Evolutionary conservation across 2,329 filamentous ascomycete genomes (phyloP).

Genomic region (Penicillium thymicola): DNA sequence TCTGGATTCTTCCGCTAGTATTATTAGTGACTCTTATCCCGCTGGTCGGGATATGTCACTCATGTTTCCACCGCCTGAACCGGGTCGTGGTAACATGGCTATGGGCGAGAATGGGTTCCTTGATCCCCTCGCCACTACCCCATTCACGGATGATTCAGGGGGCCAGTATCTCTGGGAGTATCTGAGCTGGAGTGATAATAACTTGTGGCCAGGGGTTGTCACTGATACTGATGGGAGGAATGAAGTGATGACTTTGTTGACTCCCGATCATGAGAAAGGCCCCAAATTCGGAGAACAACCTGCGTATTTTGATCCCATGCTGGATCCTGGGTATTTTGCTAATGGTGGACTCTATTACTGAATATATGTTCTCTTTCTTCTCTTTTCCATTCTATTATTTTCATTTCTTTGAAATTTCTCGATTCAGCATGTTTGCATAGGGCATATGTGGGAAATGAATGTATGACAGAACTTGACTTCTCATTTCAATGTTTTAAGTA

Average conservation of each 20-base stretch:
- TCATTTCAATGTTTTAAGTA: not conserved
- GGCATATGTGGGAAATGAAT: conserved; percentile 7
- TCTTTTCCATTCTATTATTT: not conserved
- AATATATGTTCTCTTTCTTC: not conserved
- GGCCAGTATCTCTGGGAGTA: conserved; percentile 39
- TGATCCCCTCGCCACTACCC: conserved; percentile 23
- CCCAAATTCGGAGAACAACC: conserved; percentile 22
- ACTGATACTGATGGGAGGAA: conserved; percentile 24
- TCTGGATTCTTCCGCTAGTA: conserved; percentile 9
- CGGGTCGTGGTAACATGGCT: conserved; percentile 15
- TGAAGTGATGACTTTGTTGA: conserved; percentile 24
- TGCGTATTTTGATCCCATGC: conserved; percentile 21
- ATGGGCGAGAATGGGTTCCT: conserved; percentile 23
- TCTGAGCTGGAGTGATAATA: conserved; percentile 39
- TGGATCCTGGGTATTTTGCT: conserved; percentile 26
- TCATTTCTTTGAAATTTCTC: not conserved
- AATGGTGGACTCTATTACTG: conserved; percentile 28
- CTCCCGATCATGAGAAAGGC: conserved; percentile 27
- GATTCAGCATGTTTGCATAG: conserved; percentile 5
- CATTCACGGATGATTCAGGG: conserved; percentile 29
- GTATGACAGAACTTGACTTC: not conserved
- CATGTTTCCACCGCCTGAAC: conserved; percentile 17
- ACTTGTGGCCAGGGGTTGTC: conserved; percentile 28
- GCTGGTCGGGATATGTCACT: conserved; percentile 17
- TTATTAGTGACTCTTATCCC: conserved; percentile 12